Conservation (phyloP, 2,329 filamentous ascomycete species). For the Cercospora citrullina region DNA sequence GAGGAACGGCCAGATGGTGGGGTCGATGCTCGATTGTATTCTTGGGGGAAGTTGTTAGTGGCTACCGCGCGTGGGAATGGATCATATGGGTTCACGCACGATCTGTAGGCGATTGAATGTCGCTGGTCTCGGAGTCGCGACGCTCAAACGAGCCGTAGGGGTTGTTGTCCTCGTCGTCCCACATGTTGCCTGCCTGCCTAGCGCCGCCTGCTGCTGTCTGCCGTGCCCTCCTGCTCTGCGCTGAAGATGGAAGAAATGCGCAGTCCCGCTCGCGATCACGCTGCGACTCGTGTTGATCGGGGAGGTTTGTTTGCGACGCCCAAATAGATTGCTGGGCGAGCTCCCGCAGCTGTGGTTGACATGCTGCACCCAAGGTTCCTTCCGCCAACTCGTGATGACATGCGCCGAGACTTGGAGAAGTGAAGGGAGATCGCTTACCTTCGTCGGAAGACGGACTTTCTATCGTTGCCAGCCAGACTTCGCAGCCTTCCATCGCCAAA, state of each 20-base stretch:
- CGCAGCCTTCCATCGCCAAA: constrained; percentile 14
- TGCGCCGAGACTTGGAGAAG: constrained; percentile 11
- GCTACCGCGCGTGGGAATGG: neutral
- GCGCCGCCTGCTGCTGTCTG: constrained; percentile 1
- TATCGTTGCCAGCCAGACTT: constrained; percentile 4
- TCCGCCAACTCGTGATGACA: constrained; percentile 16
- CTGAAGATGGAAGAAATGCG: constrained; percentile 4
- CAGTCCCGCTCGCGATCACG: neutral
- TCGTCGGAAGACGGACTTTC: neutral
- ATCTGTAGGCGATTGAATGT: constrained; percentile 40
- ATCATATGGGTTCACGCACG: constrained; percentile 25
- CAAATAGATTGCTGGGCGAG: constrained; percentile 10
- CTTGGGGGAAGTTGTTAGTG: constrained; percentile 36
- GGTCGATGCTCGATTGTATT: constrained; percentile 61
- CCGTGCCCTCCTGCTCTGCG: neutral
- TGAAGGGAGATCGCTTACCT: constrained; percentile 7
- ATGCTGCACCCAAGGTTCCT: constrained; percentile 7
- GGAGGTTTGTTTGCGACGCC: neutral
- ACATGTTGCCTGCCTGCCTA: constrained; percentile 64
- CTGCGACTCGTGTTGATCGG: neutral
- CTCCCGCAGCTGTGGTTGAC: constrained; percentile 12
- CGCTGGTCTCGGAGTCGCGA: constrained; percentile 74
- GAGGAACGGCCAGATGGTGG: constrained; percentile 72
- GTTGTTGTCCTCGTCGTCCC: constrained; percentile 99
- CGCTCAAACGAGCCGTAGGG: constrained; percentile 94